Conservation (phyloP, 495 filamentous ascomycete genomes). For the Hypoxylon subgilvum region DNA sequence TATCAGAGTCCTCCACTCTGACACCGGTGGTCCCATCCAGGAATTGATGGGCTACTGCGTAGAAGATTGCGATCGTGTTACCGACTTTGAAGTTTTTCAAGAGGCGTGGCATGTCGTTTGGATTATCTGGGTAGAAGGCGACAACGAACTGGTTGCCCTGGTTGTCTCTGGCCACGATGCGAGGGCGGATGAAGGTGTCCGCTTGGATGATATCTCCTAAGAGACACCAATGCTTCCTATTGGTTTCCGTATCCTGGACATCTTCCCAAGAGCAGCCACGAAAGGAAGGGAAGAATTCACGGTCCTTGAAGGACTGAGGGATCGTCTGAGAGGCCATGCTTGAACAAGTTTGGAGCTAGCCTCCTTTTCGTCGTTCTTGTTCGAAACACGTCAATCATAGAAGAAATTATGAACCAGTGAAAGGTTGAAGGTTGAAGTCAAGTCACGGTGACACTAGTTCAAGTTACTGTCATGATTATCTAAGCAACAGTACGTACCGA, state of each 20-base stretch:
- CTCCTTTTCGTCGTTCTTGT: too few relatives aligned
- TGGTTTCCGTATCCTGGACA: neutral
- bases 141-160: slow-evolving; percentile 15
- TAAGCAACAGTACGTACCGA: too few relatives aligned
- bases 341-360: neutral
- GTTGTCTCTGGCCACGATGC: slow-evolving; percentile 24
- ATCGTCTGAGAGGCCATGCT: neutral
- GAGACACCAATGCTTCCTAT: slow-evolving; percentile 27
- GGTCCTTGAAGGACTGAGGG: slow-evolving; percentile 25
- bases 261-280: slow-evolving; percentile 1
- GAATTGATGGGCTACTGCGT: slow-evolving; percentile 12
- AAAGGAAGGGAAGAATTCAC: slow-evolving; percentile 21
- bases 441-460: too few relatives aligned
- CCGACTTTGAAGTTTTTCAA: slow-evolving; percentile 21
- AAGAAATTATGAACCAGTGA: too few relatives aligned
- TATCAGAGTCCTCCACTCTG: slow-evolving; percentile 17
- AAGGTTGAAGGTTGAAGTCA: too few relatives aligned
- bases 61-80: slow-evolving; percentile 30
- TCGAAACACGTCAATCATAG: neutral
- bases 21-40: slow-evolving; percentile 14
- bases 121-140: slow-evolving; percentile 20
- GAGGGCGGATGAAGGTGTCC: slow-evolving; percentile 9
- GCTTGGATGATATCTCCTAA: slow-evolving; percentile 27
- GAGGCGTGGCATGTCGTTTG: slow-evolving; percentile 18
- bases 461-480: too few relatives aligned